Evolutionary conservation across 2,329 filamentous ascomycete species (phyloP), one percentile per base, ranked within the genome.

Genomic region (Ophiosphaerella herpotricha): DNA sequence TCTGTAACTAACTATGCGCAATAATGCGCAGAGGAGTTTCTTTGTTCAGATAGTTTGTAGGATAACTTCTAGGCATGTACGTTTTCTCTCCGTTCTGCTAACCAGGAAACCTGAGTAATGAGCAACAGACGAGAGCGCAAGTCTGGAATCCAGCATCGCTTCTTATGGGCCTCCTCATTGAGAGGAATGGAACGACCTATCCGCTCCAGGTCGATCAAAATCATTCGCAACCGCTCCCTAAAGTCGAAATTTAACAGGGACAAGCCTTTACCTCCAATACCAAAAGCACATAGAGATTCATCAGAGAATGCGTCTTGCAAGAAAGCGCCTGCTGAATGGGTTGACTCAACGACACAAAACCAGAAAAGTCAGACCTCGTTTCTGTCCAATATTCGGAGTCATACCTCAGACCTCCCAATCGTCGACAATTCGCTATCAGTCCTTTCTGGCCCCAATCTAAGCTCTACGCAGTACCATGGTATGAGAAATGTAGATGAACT

Each of bases 131-230:
- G 46, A 52, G 45, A 57, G 24, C 55, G 58, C 37, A 58, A 60
- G 52, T 60, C 60, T 55, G 54, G 60, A 31, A 58, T 63, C 45
- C 61, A 50, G 43, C 60, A 64, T 40, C 40, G 34, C 23, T 61
- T 64, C 43, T 33, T 51, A 45, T 64, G 63, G 32, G 60, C 59
- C 14, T 58, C 63, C 13, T 61, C 63, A 16, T 60, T 71, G 23
- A 55, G 63, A 44, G 68, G 62, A n/a, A 70, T 72, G 67, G 67
- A 71, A 53, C 59, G 48, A 18, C 67, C 67, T 23, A 56, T 72
- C 24, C 63, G 56, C 16, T 69, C 70, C 56, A 65, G 63, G 33
- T 69, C 67, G 16, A 68, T 67, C 26, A 29, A 29, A 7, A 29
- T 29, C 42, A 61, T 67, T 33, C 58, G 53, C 38, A 55, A 58